Evolutionary conservation across 192 early-diverging fungal genomes (phyloP).

Genomic region (Thoreauomyces humboldtii): DNA sequence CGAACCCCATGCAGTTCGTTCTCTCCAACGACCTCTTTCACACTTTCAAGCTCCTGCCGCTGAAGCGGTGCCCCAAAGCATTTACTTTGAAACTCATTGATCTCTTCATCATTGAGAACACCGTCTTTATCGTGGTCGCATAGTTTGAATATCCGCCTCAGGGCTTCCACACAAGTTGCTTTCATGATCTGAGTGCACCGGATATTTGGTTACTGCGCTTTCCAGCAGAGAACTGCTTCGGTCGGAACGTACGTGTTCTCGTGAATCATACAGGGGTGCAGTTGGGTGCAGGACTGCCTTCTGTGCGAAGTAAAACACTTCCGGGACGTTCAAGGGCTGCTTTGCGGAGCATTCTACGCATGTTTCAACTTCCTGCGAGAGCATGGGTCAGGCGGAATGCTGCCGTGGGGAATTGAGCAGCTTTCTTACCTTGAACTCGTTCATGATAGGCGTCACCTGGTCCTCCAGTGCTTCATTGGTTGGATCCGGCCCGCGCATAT

Average conservation of each 20-base stretch:
- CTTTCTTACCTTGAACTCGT: conserved; percentile 84
- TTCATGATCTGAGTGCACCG: conserved; percentile 81
- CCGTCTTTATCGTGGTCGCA: conserved; percentile 96
- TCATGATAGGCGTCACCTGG: conserved; percentile 97
- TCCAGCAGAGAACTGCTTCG: too few relatives aligned
- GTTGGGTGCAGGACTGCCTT: conserved; percentile 98
- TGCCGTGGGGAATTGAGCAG: too few relatives aligned
- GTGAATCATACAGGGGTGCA: conserved; percentile 91
- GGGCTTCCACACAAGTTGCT: conserved; percentile 84
- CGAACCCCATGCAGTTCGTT: conserved; percentile 84
- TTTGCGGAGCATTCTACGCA: conserved; percentile 99
- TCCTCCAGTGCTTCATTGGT: conserved; percentile 86
- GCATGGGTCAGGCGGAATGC: too few relatives aligned
- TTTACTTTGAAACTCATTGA: conserved; percentile 96
- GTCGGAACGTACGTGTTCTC: conserved; percentile 76
- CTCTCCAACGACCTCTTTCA: conserved; percentile 92
- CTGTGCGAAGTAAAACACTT: conserved; percentile 99
- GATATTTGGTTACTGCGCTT: too few relatives aligned
- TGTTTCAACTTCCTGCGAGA: conserved; percentile 86
- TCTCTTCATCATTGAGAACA: conserved; percentile 85
- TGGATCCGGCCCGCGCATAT: conserved; percentile 73
- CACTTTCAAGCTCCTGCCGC: conserved; percentile 90
- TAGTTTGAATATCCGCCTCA: conserved; percentile 90
- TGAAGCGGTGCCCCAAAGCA: conserved; percentile 97
- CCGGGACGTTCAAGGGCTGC: conserved; percentile 88